Percentiles rank a stretch among this genome's conserved stretches.
Evolutionary conservation across 257 asterid genomes (phyloP).

Genomic region (Galeopsis tetrahit): DNA sequence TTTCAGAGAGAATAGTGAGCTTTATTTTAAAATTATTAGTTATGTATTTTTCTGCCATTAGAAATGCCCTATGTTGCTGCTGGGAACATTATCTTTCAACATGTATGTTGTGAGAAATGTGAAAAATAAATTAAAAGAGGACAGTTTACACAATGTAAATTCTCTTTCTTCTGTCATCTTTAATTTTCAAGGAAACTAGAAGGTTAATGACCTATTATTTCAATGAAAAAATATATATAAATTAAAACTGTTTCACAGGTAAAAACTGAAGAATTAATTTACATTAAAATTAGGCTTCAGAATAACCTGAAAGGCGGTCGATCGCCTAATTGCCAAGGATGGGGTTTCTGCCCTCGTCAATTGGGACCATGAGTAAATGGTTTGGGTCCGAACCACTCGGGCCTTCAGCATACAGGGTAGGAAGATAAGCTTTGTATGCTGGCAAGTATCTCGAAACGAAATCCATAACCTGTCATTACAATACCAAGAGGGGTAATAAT

Average conservation of each 20-base stretch:
- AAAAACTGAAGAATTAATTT: slow-evolving; percentile 29
- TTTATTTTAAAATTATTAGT: not conserved
- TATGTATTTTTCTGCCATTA: not conserved
- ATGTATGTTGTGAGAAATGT: not conserved
- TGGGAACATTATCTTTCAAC: not conserved
- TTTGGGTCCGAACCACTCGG: slow-evolving; percentile 86
- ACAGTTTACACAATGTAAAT: not conserved
- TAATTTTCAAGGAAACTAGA: not conserved
- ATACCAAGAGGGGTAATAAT: not conserved
- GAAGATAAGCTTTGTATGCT: slow-evolving; percentile 94
- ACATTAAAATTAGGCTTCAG: slow-evolving; percentile 25
- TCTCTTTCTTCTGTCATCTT: not conserved
- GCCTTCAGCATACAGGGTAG: slow-evolving; percentile 91
- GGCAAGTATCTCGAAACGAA: slow-evolving; percentile 94
- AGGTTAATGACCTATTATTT: slow-evolving; percentile 5
- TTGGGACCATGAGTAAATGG: slow-evolving; percentile 69
- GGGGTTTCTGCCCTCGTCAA: slow-evolving; percentile 94
- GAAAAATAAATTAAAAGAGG: not conserved
- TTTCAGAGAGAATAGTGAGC: not conserved
- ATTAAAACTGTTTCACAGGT: slow-evolving; percentile 5
- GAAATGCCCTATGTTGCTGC: not conserved
- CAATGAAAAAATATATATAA: not conserved
- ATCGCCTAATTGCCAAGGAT: slow-evolving; percentile 65
- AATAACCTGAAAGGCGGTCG: slow-evolving; percentile 4
- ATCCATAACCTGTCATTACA: slow-evolving; percentile 68